phyloP scores from a whole-genome alignment of 768 basidiomycete species.

The Suillus americanus region DNA sequence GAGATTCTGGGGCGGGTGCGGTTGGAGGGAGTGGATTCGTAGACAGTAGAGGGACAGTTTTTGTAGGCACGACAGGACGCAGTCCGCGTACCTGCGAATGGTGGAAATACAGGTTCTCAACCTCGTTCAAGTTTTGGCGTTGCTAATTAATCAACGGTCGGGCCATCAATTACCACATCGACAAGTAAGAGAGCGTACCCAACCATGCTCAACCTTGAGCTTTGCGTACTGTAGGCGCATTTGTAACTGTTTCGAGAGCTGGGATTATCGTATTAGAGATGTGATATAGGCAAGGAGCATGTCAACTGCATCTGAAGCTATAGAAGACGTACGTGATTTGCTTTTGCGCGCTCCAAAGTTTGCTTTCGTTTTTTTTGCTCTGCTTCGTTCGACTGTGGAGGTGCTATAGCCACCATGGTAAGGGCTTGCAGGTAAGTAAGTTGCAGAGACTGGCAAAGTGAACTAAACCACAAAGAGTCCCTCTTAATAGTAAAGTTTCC shows the following conservation, averaged over 20 bases:
- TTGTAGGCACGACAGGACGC: conserved; percentile 16
- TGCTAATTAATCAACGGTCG: conserved; percentile 46
- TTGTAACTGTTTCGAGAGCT: conserved; percentile 74
- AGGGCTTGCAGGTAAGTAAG: conserved; percentile 6
- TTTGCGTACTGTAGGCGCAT: conserved; percentile 75
- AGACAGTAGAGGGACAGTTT: conserved; percentile 17
- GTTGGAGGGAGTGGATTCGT: not conserved
- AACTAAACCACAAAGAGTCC: conserved; percentile 3
- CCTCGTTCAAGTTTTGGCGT: conserved; percentile 77
- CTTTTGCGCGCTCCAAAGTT: conserved; percentile 55
- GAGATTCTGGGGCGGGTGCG: not conserved
- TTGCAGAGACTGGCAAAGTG: not conserved
- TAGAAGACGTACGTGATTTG: conserved; percentile 48
- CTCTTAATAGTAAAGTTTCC: not conserved
- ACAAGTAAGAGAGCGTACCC: conserved; percentile 48
- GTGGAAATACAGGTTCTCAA: conserved; percentile 80
- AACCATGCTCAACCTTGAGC: conserved; percentile 79
- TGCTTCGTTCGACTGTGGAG: conserved; percentile 26
- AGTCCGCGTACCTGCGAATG: conserved; percentile 53
- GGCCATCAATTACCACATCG: not conserved
- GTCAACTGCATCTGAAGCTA: not conserved
- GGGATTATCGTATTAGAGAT: not conserved
- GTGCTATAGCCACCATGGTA: conserved; percentile 20
- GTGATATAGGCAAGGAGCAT: conserved; percentile 7
- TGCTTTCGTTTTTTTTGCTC: conserved; percentile 45